Evolutionary conservation across 495 filamentous ascomycete genomes (phyloP).

Genomic region (Cercophora scortea): DNA sequence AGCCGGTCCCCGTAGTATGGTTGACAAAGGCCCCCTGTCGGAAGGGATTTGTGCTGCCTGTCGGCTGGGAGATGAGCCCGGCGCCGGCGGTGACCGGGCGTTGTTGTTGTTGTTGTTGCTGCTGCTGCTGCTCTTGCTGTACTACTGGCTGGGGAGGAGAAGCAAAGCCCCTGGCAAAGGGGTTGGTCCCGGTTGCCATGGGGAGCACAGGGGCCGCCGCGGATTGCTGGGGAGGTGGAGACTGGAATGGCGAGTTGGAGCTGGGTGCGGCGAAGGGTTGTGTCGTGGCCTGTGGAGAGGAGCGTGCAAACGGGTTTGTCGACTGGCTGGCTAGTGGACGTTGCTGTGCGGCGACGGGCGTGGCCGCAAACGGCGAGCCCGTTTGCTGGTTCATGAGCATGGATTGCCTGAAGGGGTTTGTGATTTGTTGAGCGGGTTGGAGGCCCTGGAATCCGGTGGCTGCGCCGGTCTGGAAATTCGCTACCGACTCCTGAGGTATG

Average conservation of each 20-base stretch:
- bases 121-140: constrained; percentile 25
- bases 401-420: constrained; percentile 85
- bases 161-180: constrained; percentile 50
- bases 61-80: constrained; percentile 52
- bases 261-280: constrained; percentile 39
- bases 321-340: constrained; percentile 45
- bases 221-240: constrained; percentile 38
- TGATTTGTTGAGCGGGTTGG: constrained; percentile 47
- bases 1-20: constrained; percentile 75
- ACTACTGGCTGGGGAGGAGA: too few relatives aligned
- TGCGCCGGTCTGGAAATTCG: constrained; percentile 39
- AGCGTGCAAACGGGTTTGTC: constrained; percentile 79
- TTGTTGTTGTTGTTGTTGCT: constrained; percentile 18
- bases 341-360: not conserved
- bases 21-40: constrained; percentile 81
- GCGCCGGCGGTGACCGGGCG: constrained; percentile 37
- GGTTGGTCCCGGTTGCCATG: constrained; percentile 61
- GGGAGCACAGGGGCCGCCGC: constrained; percentile 46
- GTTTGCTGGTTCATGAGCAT: constrained; percentile 58
- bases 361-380: constrained; percentile 25
- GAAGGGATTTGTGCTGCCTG: constrained; percentile 93
- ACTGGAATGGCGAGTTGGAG: constrained; percentile 41
- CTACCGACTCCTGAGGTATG: constrained; percentile 60
- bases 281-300: constrained; percentile 37
- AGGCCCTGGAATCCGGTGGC: constrained; percentile 34